Evolutionary conservation across 2,329 filamentous ascomycete species (phyloP).

Genomic region (Apiospora phragmitis): DNA sequence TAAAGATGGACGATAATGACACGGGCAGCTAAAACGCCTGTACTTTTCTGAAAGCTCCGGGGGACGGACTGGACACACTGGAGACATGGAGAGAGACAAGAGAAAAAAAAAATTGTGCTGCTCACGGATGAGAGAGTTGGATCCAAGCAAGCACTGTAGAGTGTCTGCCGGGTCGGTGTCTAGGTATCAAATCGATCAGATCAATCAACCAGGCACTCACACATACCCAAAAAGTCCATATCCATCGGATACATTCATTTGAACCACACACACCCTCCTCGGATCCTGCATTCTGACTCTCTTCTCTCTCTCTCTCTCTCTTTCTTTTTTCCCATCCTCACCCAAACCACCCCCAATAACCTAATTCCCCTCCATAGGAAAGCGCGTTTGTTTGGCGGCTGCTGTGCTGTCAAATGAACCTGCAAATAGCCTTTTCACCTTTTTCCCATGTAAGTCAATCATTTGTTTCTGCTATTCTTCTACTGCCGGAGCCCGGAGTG

Average conservation of each 20-base stretch:
- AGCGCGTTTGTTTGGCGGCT: slow-evolving; percentile 93
- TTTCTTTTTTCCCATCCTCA: slow-evolving; percentile 23
- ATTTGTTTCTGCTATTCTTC: not conserved
- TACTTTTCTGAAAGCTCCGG: not conserved
- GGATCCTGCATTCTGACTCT: not conserved
- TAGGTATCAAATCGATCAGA: not conserved
- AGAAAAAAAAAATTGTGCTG: not conserved
- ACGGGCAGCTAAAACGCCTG: not conserved
- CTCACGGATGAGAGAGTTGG: not conserved
- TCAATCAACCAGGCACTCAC: not conserved
- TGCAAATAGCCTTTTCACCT: slow-evolving; percentile 63
- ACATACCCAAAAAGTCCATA: not conserved
- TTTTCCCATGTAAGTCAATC: slow-evolving; percentile 61
- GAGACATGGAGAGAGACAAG: too few relatives aligned
- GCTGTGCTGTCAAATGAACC: slow-evolving; percentile 95
- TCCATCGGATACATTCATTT: not conserved
- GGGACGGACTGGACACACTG: not conserved
- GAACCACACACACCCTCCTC: slow-evolving; percentile 5
- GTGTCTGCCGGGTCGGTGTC: not conserved
- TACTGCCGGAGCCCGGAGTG: not conserved
- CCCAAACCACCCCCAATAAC: not conserved
- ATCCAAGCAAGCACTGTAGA: slow-evolving; percentile 1
- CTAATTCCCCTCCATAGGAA: slow-evolving; percentile 3
- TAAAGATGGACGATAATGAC: slow-evolving; percentile 11
- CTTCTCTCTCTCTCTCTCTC: slow-evolving; percentile 4